Evolutionary conservation across 2,329 filamentous ascomycete species (phyloP).

Genomic region (Aspergillus pseudoviridinutans): DNA sequence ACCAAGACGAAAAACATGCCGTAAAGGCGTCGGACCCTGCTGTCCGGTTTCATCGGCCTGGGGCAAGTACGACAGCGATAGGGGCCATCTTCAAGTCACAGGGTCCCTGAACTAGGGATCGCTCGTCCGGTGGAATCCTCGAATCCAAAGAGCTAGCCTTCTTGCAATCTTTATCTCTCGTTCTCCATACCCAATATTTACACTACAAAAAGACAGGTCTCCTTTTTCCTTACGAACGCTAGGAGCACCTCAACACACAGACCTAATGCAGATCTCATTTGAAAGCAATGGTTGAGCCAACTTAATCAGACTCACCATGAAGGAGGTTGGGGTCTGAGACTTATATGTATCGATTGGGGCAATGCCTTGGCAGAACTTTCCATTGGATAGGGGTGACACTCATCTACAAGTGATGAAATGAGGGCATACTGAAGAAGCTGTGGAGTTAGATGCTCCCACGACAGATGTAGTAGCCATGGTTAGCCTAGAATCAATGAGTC

Average conservation of each 20-base stretch:
- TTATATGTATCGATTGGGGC: too few species aligned
- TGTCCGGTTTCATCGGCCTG: not conserved
- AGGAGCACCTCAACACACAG: too few species aligned
- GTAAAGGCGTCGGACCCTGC: not conserved
- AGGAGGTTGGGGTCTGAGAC: too few species aligned
- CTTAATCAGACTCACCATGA: not conserved
- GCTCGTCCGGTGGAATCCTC: too few species aligned
- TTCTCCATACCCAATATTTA: not conserved
- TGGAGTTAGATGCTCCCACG: not conserved
- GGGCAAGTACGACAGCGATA: not conserved
- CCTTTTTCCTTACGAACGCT: too few species aligned
- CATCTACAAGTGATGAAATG: not conserved
- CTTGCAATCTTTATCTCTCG: not conserved
- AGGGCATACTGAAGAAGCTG: not conserved
- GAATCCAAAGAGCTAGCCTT: not conserved
- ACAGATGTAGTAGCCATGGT: not conserved
- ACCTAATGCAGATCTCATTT: too few species aligned
- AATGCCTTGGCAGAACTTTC: too few species aligned
- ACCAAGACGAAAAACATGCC: not conserved
- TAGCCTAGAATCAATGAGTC: too few species aligned
- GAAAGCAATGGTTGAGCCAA: too few species aligned
- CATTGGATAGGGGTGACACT: not conserved
- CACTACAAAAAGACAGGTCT: not conserved
- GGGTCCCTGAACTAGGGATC: too few species aligned
- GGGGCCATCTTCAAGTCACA: too few species aligned